Conservation (phyloP, 495 filamentous ascomycete genomes). For the Aspergillus hancockii region DNA sequence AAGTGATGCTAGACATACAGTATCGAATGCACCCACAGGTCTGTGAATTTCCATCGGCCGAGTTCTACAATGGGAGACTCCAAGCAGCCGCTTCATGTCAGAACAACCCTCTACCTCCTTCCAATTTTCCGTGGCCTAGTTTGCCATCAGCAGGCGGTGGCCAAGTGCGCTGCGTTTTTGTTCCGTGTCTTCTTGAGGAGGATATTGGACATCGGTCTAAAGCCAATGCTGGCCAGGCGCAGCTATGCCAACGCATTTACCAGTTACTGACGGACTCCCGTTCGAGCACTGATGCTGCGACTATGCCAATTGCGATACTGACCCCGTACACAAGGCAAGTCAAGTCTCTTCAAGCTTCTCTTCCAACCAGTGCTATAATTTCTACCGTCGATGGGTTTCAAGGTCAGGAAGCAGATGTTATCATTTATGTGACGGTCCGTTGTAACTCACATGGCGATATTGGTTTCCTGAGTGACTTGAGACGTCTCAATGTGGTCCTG, state of each 20-base stretch:
- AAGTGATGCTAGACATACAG: slow-evolving; percentile 6
- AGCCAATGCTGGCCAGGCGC: slow-evolving; percentile 6
- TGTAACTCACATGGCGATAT: slow-evolving; percentile 8
- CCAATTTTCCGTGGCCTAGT: not conserved
- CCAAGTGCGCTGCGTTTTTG: not conserved
- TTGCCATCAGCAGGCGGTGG: not conserved
- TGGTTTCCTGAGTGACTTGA: slow-evolving; percentile 9
- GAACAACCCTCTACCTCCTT: not conserved
- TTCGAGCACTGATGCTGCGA: too few relatives aligned
- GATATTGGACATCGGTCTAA: slow-evolving; percentile 7
- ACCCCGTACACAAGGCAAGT: slow-evolving; percentile 6
- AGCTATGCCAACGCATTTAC: slow-evolving; percentile 4
- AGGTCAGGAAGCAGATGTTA: slow-evolving; percentile 5
- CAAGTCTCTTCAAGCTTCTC: slow-evolving; percentile 1
- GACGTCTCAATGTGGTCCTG: slow-evolving; percentile 11
- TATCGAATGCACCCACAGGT: slow-evolving; percentile 12
- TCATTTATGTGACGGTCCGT: slow-evolving; percentile 8
- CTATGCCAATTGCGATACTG: slow-evolving; percentile 5
- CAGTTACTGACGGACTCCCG: not conserved
- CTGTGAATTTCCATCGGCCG: slow-evolving; percentile 1
- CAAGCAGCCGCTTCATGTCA: slow-evolving; percentile 1
- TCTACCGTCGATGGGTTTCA: slow-evolving; percentile 9
- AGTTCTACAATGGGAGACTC: slow-evolving; percentile 4
- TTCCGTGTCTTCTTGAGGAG: slow-evolving; percentile 4
- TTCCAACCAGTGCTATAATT: slow-evolving; percentile 1